Evolutionary conservation across 768 basidiomycete genomes (phyloP).

Genomic region (Hydnum rufescens): DNA sequence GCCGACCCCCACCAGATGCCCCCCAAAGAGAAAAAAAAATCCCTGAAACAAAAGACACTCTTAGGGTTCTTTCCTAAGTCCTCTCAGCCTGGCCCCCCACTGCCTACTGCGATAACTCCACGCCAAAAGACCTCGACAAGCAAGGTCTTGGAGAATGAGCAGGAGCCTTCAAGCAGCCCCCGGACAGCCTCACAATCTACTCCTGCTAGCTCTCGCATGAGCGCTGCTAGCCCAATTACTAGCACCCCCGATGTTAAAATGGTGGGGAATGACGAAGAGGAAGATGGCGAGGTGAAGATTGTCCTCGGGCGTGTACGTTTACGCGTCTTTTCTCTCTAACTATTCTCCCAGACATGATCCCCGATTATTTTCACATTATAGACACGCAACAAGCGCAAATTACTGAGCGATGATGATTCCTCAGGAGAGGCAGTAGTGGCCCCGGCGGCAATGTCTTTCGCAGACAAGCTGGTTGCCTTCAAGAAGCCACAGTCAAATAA

Average conservation of each 20-base stretch:
- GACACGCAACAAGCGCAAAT: neutral
- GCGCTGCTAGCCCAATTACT: neutral
- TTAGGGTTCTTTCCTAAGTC: constrained; percentile 8
- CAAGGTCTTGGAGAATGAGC: neutral
- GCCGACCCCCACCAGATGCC: constrained; percentile 7
- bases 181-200: neutral
- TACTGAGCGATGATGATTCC: constrained; percentile 1
- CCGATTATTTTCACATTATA: too few species aligned
- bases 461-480: constrained; percentile 8
- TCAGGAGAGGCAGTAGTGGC: constrained; percentile 4
- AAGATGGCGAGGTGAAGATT: neutral
- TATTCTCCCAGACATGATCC: too few species aligned
- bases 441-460: constrained; percentile 2
- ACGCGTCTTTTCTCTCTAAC: too few species aligned
- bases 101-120: neutral
- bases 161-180: neutral
- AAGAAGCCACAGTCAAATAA: constrained; percentile 9
- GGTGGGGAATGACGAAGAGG: neutral
- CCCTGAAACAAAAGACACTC: constrained; percentile 8
- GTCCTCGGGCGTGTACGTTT: neutral
- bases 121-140: neutral
- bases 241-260: neutral
- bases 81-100: neutral
- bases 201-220: neutral
- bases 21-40: constrained; percentile 6